Base-by-base conservation (phyloP, 106 monocot genomes). In the Chionographis japonica region DNA sequence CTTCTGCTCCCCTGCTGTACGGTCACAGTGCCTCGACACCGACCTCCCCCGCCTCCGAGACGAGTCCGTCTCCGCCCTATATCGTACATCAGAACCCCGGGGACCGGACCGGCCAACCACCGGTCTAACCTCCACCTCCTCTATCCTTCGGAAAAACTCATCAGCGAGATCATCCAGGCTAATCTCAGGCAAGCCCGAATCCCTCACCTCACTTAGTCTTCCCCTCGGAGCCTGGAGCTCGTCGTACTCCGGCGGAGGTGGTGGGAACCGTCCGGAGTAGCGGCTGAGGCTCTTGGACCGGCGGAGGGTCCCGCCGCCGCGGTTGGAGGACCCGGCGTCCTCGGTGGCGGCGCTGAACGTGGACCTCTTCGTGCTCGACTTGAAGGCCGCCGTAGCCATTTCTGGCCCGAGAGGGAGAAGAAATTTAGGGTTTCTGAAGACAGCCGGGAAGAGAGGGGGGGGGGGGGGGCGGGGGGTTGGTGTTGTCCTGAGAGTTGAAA, bases 11-110 rank as follows among this genome's bases (percentile, higher is more conserved):
- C 56, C 14, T 16, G 18, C 6, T 9, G 6, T 9, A 7, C 14
- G 16, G 6, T 18, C 56, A 14, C 18, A 12, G 56, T 6, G 6
- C 56, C 15, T 56, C 14, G 56, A 56, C 14, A 16, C 56, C 56
- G 56, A 56, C 56, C 56, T 12, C 56, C 56, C 56, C 56, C 56
- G 14, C 56, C 56, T 56, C 56, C 56, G 56, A 56, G 18, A 15
- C 56, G 56, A 56, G 10, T 56, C 56, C 56, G 56, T 16, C 9
- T 15, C 56, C 56, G 56, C 56, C 15, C 16, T 15, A 18, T 7
- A 56, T n/a, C 27, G 27, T 0, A 27, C 27, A 27, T 27, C 27
- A 27, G 27, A 27, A 27, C 27, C 56, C 16, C 16, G 16, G 4
- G 12, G 6, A 56, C 56, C 14, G 10, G 14, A 5, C 56, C 16